Evolutionary conservation across 1,284 basidiomycete genomes (phyloP), one percentile per base, ranked within the genome.

Genomic region (Hemileccinum hortonii): DNA sequence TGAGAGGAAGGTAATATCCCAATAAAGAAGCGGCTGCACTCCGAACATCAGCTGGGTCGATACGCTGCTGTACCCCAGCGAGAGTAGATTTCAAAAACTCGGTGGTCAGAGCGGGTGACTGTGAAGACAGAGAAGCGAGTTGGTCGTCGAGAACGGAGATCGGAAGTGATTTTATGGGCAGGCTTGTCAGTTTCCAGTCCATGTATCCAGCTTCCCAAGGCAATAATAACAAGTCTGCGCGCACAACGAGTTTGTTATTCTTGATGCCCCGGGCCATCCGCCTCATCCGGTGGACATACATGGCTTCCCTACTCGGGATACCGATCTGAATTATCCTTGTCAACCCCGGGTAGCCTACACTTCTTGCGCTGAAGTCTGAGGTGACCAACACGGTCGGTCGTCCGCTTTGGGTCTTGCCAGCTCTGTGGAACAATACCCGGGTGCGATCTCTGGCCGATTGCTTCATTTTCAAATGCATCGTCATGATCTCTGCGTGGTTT

Each of bases 271-370:
- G 86, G 19, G 94, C 94, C 0, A 96, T 97, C 55, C 94, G 82
- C 3, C 94, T 94, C 44, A 98, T 86, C 56, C 96, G 89, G 66
- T 98, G 94, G 47, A 96, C 79, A 70, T 99, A 99, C 62, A 90
- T 83, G 43, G 94, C 89, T 11, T 81, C 69, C 6, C 71, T 77
- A 8, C 73, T 68, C 1, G 96, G 94, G 6, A 91, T 75, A 53
- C 96, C 93, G 50, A 99, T 75, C 71, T 98, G 96, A 61, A 99
- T 92, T 50, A 98, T 92, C 26, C 95, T 86, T 0, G 94, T 95
- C 21, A 97, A 92, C 22, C 84, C 86, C 8, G 90, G 92, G 67
- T 95, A 95, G 70, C 95, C 92, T 52, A 97, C 85, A 19, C 93
- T 93, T 52, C 93, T 84, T 11, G 94, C 93, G 12, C 92, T 94